Percentiles rank a stretch among this genome's conserved stretches.
Evolutionary conservation across 306 rosid species (phyloP).

Genomic region (Morella rubra): DNA sequence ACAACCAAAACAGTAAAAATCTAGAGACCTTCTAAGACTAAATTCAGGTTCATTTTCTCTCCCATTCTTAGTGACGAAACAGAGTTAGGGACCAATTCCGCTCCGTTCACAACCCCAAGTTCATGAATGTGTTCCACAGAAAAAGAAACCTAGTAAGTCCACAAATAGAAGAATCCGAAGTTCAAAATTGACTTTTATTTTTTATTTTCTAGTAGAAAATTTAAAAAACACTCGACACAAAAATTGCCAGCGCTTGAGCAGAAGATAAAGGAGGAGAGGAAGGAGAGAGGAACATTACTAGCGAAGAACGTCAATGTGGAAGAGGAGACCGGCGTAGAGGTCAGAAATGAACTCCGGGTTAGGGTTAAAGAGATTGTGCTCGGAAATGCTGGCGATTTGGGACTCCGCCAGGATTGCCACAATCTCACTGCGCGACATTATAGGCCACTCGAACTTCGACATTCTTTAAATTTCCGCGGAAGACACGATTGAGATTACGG

Average conservation of each 20-base stretch:
- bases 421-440: slow-evolving; percentile 54
- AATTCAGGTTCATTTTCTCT: background rate
- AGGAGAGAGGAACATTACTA: slow-evolving; percentile 31
- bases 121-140: background rate
- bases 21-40: background rate
- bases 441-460: slow-evolving; percentile 72
- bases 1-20: background rate
- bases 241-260: background rate
- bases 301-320: slow-evolving; percentile 47
- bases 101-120: background rate
- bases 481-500: too few relatives aligned
- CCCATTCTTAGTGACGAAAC: background rate
- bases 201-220: too few relatives aligned
- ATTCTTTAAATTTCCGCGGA: background rate
- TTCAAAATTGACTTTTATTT: too few relatives aligned
- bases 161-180: background rate
- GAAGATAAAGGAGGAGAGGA: background rate
- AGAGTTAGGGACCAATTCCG: background rate
- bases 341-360: slow-evolving; percentile 47
- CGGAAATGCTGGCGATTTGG: slow-evolving; percentile 58
- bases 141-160: background rate
- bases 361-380: slow-evolving; percentile 54
- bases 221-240: too few relatives aligned
- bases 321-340: slow-evolving; percentile 59
- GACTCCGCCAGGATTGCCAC: slow-evolving; percentile 31